These are phyloP conservation scores for Nidularia sp. DNA, from an alignment of 768 basidiomycete genomes.

Conservation along the genomic window DNA sequence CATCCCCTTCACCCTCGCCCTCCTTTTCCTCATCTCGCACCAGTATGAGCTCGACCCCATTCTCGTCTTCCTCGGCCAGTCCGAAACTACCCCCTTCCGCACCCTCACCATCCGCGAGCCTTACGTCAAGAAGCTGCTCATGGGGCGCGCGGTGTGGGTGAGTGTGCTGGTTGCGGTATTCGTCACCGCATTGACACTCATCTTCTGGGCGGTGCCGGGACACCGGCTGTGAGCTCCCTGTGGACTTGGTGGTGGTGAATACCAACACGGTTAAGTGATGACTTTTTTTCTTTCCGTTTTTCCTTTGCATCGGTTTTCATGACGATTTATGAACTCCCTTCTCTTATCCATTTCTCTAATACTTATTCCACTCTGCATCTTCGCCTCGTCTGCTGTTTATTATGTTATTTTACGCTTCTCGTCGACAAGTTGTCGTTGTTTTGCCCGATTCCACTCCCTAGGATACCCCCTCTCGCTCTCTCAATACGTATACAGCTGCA, in stretches of 20 bases:
- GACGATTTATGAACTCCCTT: conserved; percentile 7
- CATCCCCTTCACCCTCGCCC: conserved; percentile 86
- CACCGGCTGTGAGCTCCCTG: conserved; percentile 61
- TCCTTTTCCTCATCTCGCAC: conserved; percentile 90
- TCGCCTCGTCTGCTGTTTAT: conserved; percentile 4
- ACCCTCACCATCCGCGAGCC: conserved; percentile 89
- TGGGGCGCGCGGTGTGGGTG: conserved; percentile 92
- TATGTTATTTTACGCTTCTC: no score
- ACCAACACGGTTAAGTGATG: background rate
- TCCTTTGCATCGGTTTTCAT: conserved; percentile 9
- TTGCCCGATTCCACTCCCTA: no score
- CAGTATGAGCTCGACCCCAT: conserved; percentile 97
- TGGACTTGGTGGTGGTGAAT: no score
- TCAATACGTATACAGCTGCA: background rate
- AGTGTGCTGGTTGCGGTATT: conserved; percentile 71
- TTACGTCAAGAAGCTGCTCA: conserved; percentile 87
- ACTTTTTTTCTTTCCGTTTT: conserved; percentile 2
- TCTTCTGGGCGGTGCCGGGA: conserved; percentile 97
- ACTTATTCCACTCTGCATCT: conserved; percentile 9
- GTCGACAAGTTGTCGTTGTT: no score
- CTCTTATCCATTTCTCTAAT: conserved; percentile 8
- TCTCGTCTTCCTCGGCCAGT: conserved; percentile 89
- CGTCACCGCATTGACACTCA: conserved; percentile 76
- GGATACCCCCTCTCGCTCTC: conserved; percentile 10
- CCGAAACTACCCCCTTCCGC: conserved; percentile 96